Evolutionary conservation across 83 land plant species (phyloP), one percentile per base, ranked within the genome.

Genomic region (Diphasiastrum complanatum): DNA sequence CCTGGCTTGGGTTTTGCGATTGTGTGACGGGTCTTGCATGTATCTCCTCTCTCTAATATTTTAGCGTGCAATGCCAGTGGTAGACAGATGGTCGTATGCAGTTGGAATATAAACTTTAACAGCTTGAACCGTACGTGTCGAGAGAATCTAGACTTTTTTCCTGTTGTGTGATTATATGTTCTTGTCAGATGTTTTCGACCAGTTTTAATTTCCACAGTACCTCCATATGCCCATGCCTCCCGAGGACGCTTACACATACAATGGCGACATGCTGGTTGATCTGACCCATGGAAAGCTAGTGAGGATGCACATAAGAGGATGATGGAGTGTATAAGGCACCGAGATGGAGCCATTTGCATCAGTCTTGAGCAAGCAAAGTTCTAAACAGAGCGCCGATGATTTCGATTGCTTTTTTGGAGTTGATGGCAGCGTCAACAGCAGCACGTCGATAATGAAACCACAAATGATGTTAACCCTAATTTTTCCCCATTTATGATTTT

Each of bases 261-360:
- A 14, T 33, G 62, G 62, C 25, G 62, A 59, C 20, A 19, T 59
- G 18, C 22, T 59, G 22, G 62, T 59, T 59, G 51, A 59, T 37
- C 2, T 2, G 51, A 38, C 62, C 20, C 4, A n/a, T n/a, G n/a
- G 43, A 2, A 33, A 25, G 41, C 2, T 5, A 30, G 0, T 33
- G 62, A 59, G 19, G 47, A 35, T 8, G 19, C 20, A 14, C 25
- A 26, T 37, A 34, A 25, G 36, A 59, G 54, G n/a, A 33, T 59
- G 38, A 14, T 59, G 62, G 62, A 59, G 18, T 14, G 8, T 4
- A 16, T 59, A 26, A 33, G 62, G 6, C 41, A 33, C 51, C 51
- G 49, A n/a, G n/a, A 0, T 32, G 49, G 61, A 58, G 53, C 61
- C 49, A 18, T 58, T 58, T 58, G 24, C 49, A 58, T 5, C 61